Conservation (phyloP, 1,284 basidiomycete genomes). For the Ustanciosporium gigantosporum region DNA sequence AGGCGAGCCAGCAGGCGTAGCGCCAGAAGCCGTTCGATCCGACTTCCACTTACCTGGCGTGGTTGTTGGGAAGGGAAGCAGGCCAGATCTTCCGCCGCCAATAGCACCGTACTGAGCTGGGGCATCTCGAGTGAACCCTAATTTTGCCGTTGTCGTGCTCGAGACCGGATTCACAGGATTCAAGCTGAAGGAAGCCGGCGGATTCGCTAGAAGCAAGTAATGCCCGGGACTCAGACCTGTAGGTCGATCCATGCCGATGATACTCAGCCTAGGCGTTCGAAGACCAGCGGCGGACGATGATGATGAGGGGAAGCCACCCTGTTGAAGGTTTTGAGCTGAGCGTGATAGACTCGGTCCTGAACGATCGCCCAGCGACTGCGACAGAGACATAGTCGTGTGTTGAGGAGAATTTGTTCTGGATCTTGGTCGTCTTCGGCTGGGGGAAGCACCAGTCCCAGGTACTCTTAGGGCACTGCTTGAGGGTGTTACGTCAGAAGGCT, state of each 20-base stretch:
- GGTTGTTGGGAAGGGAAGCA: constrained; percentile 1
- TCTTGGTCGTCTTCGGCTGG: constrained; percentile 8
- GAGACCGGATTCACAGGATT: no score
- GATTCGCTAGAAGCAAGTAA: constrained; percentile 24
- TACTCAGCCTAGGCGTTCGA: constrained; percentile 24
- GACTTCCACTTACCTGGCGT: not conserved
- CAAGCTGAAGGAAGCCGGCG: constrained; percentile 10
- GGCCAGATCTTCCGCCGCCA: not conserved
- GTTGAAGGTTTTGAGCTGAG: constrained; percentile 11
- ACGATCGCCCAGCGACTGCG: constrained; percentile 19
- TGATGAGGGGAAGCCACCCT: constrained; percentile 1
- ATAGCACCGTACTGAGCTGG: not conserved
- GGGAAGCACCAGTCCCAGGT: no score
- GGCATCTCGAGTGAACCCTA: no score
- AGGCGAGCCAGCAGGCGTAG: no score
- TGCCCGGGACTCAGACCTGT: constrained; percentile 32
- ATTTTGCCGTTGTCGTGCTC: no score
- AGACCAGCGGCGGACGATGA: constrained; percentile 1
- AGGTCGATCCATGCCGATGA: constrained; percentile 25
- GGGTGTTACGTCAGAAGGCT: no score
- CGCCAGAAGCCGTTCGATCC: no score
- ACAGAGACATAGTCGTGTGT: constrained; percentile 4
- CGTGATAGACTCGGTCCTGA: constrained; percentile 5
- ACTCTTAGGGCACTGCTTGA: no score
- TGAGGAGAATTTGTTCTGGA: constrained; percentile 33